Percentiles rank a stretch among this genome's conserved stretches.
These are phyloP conservation scores for Scheffersomyces cryptocercus DNA, from an alignment of 1,139 yeast species.

Conservation along the genomic window DNA sequence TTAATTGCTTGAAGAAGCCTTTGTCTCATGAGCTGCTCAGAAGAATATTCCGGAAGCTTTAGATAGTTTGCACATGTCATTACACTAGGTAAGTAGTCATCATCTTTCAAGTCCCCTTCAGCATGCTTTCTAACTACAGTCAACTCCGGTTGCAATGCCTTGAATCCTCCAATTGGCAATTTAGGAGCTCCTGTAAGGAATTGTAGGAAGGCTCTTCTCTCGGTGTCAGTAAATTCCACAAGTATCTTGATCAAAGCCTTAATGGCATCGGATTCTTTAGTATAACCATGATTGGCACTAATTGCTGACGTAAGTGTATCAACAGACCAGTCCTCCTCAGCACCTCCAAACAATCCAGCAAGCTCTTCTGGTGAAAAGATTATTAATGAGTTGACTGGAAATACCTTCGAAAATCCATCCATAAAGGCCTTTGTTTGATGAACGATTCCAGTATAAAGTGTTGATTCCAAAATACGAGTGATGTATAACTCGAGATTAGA, in stretches of 20 bases:
- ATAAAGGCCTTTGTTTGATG: conserved; percentile 70
- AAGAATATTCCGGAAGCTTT: conserved; percentile 81
- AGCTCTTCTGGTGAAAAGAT: conserved; percentile 77
- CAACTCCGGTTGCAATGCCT: conserved; percentile 74
- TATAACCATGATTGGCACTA: conserved; percentile 90
- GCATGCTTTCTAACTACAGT: conserved; percentile 85
- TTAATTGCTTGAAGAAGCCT: conserved; percentile 68
- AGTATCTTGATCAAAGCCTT: conserved; percentile 61
- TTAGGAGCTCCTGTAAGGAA: conserved; percentile 94
- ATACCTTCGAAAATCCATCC: conserved; percentile 80
- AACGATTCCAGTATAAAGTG: conserved; percentile 64
- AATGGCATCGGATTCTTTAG: conserved; percentile 66
- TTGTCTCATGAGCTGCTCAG: conserved; percentile 56
- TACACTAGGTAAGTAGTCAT: conserved; percentile 90
- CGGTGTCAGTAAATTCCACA: conserved; percentile 49
- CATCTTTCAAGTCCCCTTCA: conserved; percentile 67
- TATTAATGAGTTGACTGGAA: conserved; percentile 73
- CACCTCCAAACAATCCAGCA: conserved; percentile 60
- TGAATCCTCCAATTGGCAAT: conserved; percentile 92
- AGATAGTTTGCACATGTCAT: conserved; percentile 98
- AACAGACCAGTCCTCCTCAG: conserved; percentile 85
- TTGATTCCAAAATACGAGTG: conserved; percentile 56
- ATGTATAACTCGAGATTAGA: conserved; percentile 63
- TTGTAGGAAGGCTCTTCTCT: conserved; percentile 76
- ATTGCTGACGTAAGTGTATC: conserved; percentile 61